Percentiles rank a stretch among this genome's conserved stretches.
These are phyloP conservation scores for Zymoseptoria pseudotritici DNA, from an alignment of 2,329 filamentous ascomycete species.

Conservation along the genomic window DNA sequence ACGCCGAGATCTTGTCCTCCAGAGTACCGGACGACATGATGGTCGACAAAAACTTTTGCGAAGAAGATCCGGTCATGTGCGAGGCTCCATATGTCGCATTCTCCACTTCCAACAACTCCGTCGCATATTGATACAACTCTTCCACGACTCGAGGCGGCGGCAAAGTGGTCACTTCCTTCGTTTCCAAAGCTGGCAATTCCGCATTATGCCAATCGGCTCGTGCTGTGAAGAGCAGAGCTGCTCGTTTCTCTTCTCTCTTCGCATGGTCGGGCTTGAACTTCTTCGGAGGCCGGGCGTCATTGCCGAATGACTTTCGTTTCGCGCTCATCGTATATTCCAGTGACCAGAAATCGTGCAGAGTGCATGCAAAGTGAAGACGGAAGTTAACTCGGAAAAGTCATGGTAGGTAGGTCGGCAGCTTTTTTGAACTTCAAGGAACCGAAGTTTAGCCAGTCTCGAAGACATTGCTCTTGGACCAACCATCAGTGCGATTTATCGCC, in stretches of 20 bases:
- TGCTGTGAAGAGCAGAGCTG: conserved; percentile 42
- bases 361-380: background rate
- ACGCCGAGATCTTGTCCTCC: conserved; percentile 90
- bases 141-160: conserved; percentile 49
- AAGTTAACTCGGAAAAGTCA: background rate
- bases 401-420: no score
- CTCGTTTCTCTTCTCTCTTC: conserved; percentile 7
- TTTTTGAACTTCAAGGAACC: background rate
- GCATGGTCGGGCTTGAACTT: conserved; percentile 21
- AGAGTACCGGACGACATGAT: conserved; percentile 96
- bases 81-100: conserved; percentile 65
- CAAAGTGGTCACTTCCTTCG: conserved; percentile 37
- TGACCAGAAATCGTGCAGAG: background rate
- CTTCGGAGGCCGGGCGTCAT: conserved; percentile 24
- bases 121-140: conserved; percentile 62
- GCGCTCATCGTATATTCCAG: conserved; percentile 25
- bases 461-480: background rate
- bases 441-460: background rate
- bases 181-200: conserved; percentile 47
- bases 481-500: background rate
- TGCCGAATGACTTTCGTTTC: conserved; percentile 29
- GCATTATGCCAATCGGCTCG: conserved; percentile 62
- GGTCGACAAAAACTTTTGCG: conserved; percentile 90
- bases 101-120: conserved; percentile 68
- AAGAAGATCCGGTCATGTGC: conserved; percentile 69